These are phyloP conservation scores for Fusarium illudens DNA, from an alignment of 2,329 filamentous ascomycete species.

Conservation along the genomic window DNA sequence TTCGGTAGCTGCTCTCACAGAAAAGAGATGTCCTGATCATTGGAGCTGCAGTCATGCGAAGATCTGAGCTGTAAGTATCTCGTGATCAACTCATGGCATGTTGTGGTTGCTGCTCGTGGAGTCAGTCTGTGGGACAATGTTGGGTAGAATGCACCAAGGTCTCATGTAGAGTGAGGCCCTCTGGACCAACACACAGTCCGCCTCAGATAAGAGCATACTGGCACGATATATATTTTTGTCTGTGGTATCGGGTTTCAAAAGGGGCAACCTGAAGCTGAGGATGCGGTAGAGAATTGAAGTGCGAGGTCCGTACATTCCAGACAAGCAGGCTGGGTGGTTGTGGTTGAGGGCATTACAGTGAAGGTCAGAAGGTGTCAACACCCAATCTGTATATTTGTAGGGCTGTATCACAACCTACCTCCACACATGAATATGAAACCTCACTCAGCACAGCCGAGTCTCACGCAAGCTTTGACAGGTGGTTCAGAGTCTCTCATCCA, in stretches of 20 bases:
- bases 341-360: not conserved
- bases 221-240: not conserved
- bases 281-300: not conserved
- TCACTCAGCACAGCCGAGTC: not conserved
- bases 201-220: not conserved
- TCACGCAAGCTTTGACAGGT: not conserved
- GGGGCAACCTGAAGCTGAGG: not conserved
- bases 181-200: not conserved
- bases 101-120: not conserved
- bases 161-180: constrained; percentile 1
- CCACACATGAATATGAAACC: not conserved
- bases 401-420: not conserved
- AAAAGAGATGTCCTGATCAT: not conserved
- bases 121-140: not conserved
- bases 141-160: not conserved
- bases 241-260: not conserved
- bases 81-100: not conserved
- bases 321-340: not conserved
- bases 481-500: not conserved
- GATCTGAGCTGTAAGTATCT: not conserved
- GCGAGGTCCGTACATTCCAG: not conserved
- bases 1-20: constrained; percentile 6
- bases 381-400: not conserved
- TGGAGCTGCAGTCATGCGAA: constrained; percentile 7
- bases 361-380: not conserved